Evolutionary conservation across 2,329 filamentous ascomycete species (phyloP), one percentile per base, ranked within the genome.

Genomic region (Thielaviopsis ethacetica): DNA sequence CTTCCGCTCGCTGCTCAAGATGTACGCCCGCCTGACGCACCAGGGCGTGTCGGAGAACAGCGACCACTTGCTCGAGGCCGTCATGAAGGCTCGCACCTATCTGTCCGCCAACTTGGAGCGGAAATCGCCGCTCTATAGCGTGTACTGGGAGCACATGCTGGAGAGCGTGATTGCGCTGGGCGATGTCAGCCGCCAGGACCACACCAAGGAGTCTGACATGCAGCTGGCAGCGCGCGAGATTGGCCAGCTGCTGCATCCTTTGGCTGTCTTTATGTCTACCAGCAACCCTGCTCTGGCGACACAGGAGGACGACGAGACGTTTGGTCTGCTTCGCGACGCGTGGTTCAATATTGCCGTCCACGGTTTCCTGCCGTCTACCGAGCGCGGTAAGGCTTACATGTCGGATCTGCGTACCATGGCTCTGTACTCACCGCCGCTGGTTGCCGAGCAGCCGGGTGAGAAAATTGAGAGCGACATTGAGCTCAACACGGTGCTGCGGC

Each of bases 261-360:
- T 98, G n/a, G 88, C 93, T 7, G 76, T 90, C 1, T 79, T 98
- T 57, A 86, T 95, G 69, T 85, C 88, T 9, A 75, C 74, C 34
- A 80, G 84, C 63, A 77, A 84, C 61, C 60, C 57, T 2, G 77
- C 84, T 59, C 70, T 84, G 62, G 75, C 72, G 22, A 71, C 74
- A 21, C 71, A 74, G 51, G 73, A 71, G 38, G 64, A 73, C 10
- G 85, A 91, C 56, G 83, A 91, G 61, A 81, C 82, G 7, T 79
- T 86, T 62, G 80, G 82, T 26, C 73, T 94, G 59, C 80, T 93
- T 64, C 84, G 91, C 57, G 91, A 98, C 75, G 88, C 89, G 5
- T 99, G 93, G 93, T 97, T 96, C 73, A 99, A 98, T 66, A 89
- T 97, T 62, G 88, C 91, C 22, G 86, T 95, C 0, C 93, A 98